Conservation (phyloP, 768 basidiomycete species). For the Rhodocollybia butyracea region DNA sequence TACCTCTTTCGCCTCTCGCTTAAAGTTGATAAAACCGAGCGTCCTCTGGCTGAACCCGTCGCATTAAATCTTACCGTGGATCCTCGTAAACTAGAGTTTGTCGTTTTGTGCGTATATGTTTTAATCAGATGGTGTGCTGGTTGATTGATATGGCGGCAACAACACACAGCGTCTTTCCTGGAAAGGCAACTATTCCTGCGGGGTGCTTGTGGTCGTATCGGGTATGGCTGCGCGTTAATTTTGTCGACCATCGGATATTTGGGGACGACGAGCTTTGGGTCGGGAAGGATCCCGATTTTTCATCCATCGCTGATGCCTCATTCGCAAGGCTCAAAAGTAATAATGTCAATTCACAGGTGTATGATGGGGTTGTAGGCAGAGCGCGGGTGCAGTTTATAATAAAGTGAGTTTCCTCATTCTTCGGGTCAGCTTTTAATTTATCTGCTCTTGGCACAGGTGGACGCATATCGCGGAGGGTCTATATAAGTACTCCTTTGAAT, state of each 20-base stretch:
- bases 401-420: constrained; percentile 31
- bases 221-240: constrained; percentile 58
- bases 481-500: constrained; percentile 59
- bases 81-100: constrained; percentile 53
- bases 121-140: not conserved
- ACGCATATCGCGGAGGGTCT: constrained; percentile 35
- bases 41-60: constrained; percentile 46
- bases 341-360: constrained; percentile 44
- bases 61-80: constrained; percentile 46
- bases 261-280: constrained; percentile 65
- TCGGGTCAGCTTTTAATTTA: not conserved
- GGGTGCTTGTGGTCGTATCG: constrained; percentile 55
- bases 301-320: constrained; percentile 51
- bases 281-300: constrained; percentile 64
- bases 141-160: not conserved
- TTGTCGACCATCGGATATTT: constrained; percentile 62
- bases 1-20: constrained; percentile 54
- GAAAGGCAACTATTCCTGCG: constrained; percentile 51
- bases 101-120: constrained; percentile 50
- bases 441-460: constrained; percentile 40
- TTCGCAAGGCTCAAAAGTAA: constrained; percentile 47
- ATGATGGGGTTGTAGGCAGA: constrained; percentile 53
- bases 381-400: constrained; percentile 55
- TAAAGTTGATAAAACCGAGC: constrained; percentile 53
- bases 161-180: constrained; percentile 49